Conservation (phyloP, 179 eudicot genomes). For the Kewa caespitosa region DNA sequence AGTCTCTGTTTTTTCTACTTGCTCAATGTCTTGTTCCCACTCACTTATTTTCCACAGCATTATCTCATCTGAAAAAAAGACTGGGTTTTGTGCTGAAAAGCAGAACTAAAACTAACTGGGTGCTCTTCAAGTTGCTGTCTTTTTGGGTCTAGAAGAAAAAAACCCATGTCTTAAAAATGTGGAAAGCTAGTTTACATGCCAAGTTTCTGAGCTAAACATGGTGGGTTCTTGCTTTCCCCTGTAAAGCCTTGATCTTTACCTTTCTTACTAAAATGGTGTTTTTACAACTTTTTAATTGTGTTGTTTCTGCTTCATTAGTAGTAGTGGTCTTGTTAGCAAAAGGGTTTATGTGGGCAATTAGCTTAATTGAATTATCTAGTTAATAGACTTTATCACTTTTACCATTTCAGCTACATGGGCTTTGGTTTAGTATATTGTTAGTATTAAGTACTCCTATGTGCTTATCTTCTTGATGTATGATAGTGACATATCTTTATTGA, state of each 20-base stretch:
- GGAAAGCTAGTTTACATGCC: not conserved
- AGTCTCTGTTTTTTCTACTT: too few species aligned
- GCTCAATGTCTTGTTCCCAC: too few species aligned
- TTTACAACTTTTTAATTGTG: conserved; percentile 9
- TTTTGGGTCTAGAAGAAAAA: not conserved
- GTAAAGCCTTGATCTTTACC: conserved; percentile 16
- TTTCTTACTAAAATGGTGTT: conserved; percentile 1
- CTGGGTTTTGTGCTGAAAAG: too few species aligned
- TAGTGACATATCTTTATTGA: not conserved
- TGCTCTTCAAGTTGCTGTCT: not conserved
- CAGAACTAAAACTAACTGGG: not conserved
- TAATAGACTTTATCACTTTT: too few species aligned
- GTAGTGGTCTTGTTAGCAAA: not conserved
- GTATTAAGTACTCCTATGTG: not conserved
- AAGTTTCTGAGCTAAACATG: not conserved
- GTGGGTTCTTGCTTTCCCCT: conserved; percentile 20
- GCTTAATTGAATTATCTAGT: too few species aligned
- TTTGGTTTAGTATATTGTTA: not conserved
- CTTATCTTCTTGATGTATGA: not conserved
- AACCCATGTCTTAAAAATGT: conserved; percentile 1
- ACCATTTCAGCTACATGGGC: not conserved
- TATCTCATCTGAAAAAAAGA: too few species aligned
- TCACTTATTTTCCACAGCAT: too few species aligned
- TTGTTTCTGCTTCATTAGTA: not conserved
- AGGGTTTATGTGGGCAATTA: conserved; percentile 4